Base-by-base conservation (phyloP, 139 green algal genomes). In the Gonium pectorale region DNA sequence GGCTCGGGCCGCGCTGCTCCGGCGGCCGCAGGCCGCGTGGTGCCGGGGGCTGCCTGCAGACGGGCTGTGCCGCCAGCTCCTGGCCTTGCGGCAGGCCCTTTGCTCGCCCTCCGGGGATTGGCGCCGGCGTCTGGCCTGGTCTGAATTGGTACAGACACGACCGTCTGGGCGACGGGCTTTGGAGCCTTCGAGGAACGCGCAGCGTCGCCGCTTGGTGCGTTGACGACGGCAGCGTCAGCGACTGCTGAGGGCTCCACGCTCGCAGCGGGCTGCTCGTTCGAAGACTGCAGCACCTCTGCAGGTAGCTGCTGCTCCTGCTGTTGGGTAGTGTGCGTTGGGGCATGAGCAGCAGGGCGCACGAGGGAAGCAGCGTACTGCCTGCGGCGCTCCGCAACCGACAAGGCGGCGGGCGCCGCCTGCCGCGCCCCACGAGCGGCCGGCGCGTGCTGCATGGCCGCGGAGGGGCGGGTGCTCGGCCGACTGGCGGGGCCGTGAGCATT, bases 351-450 rank as follows among this genome's bases (percentile, higher is more conserved):
- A 8, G 22, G 44, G 70, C 72, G 51, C 5, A 22, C 43, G 35
- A 80, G 37, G 33, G 46, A 35, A 31, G 72, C 72, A 21, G 62
- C 51, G 26, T 80, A 80, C 35, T 80, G 51, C 72, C 54, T 80
- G 72, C 72, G 72, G 22, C 72, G 72, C 33, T 63, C n/a, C 46
- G 72, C 72, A 8, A 35, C 33, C 49, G 67, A 51, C 51, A 52
- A 51, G 31, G 67, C 72, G 8, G 51, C 21, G n/a, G n/a, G n/a
- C n/a, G n/a, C n/a, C n/a, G 67, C 52, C n/a, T 37, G 49, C 17
- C 51, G 31, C 35, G 51, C 24, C 15, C 31, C 33, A 37, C 49
- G 70, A 41, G 46, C 49, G 8, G 15, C 5, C 8, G 27, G 40
- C 40, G 31, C 38, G n/a, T n/a, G n/a, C n/a, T n/a, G n/a, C n/a